A percentile compares a stretch with the other conserved stretches of the same genome.
Conservation (phyloP, 2,329 filamentous ascomycete genomes). For the Apiospora malaysiana region DNA sequence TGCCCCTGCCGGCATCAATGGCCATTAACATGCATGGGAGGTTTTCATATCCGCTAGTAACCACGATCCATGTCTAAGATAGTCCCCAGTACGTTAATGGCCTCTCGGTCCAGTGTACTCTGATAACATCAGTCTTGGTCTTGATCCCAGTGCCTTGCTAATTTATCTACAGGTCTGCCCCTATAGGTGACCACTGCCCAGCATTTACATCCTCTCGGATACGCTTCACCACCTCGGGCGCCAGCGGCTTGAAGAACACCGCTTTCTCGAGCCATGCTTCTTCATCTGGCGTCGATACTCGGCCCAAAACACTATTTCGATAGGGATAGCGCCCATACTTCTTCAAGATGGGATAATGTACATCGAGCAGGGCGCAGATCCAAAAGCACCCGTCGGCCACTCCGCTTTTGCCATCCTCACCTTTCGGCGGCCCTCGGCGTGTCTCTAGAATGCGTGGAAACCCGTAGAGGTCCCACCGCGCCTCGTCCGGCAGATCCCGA, state of each 20-base stretch:
- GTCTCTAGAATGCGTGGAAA: slow-evolving; percentile 30
- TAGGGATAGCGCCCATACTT: slow-evolving; percentile 38
- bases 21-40: neutral
- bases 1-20: neutral
- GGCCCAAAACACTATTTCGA: slow-evolving; percentile 33
- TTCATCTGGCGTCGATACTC: slow-evolving; percentile 34
- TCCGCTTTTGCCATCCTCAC: slow-evolving; percentile 22
- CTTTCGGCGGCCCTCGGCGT: slow-evolving; percentile 25
- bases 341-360: slow-evolving; percentile 36
- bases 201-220: slow-evolving; percentile 26
- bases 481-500: slow-evolving; percentile 27
- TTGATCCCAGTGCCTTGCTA: neutral
- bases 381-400: slow-evolving; percentile 33
- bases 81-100: too few relatives aligned
- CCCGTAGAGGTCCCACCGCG: slow-evolving; percentile 30
- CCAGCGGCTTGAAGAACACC: slow-evolving; percentile 27
- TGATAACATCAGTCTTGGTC: neutral
- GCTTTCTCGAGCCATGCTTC: slow-evolving; percentile 32
- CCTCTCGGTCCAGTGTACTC: neutral
- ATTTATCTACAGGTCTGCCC: neutral
- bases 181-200: slow-evolving; percentile 37
- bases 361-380: slow-evolving; percentile 35
- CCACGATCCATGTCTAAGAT: neutral
- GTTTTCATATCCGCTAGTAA: neutral
- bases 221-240: slow-evolving; percentile 26